A percentile compares a stretch with the other conserved stretches of the same genome.
Conservation (phyloP, 1,284 basidiomycete species). For the Paramarasmius palmivorus region DNA sequence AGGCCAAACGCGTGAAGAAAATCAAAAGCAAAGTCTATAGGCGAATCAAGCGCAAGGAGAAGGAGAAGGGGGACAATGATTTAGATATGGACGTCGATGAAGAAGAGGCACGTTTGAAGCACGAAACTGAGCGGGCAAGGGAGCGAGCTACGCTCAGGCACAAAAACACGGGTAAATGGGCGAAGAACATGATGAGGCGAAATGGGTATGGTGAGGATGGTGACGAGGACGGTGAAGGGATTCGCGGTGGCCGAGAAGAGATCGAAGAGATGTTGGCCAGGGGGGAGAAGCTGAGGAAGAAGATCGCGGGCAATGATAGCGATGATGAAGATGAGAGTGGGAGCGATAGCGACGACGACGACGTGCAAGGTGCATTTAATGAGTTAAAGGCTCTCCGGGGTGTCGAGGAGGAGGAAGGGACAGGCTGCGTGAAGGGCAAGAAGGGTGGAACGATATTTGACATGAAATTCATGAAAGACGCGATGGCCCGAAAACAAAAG, state of each 20-base stretch:
- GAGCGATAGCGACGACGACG: slow-evolving; percentile 47
- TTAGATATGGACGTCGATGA: slow-evolving; percentile 56
- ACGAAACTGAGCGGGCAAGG: slow-evolving; percentile 77
- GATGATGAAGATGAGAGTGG: slow-evolving; percentile 51
- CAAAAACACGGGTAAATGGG: slow-evolving; percentile 83
- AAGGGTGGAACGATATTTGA: slow-evolving; percentile 70
- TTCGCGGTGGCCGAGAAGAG: slow-evolving; percentile 67
- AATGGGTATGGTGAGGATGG: slow-evolving; percentile 66
- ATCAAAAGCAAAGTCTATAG: slow-evolving; percentile 97
- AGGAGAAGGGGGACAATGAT: slow-evolving; percentile 55
- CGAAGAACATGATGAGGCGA: slow-evolving; percentile 65
- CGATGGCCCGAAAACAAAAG: slow-evolving; percentile 66
- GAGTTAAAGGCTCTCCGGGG: slow-evolving; percentile 59
- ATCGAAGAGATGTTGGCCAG: slow-evolving; percentile 80
- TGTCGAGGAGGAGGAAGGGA: slow-evolving; percentile 31
- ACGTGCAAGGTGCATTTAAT: slow-evolving; percentile 69
- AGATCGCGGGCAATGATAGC: slow-evolving; percentile 65
- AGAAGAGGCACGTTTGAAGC: slow-evolving; percentile 63
- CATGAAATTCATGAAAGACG: slow-evolving; percentile 97
- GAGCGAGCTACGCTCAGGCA: slow-evolving; percentile 88
- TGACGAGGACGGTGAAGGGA: slow-evolving; percentile 74
- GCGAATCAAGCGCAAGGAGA: slow-evolving; percentile 81
- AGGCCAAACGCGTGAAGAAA: slow-evolving; percentile 87
- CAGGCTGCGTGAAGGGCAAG: slow-evolving; percentile 33
- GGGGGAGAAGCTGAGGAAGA: slow-evolving; percentile 69